Evolutionary conservation across 495 filamentous ascomycete genomes (phyloP).

Genomic region (Extremus antarcticus): DNA sequence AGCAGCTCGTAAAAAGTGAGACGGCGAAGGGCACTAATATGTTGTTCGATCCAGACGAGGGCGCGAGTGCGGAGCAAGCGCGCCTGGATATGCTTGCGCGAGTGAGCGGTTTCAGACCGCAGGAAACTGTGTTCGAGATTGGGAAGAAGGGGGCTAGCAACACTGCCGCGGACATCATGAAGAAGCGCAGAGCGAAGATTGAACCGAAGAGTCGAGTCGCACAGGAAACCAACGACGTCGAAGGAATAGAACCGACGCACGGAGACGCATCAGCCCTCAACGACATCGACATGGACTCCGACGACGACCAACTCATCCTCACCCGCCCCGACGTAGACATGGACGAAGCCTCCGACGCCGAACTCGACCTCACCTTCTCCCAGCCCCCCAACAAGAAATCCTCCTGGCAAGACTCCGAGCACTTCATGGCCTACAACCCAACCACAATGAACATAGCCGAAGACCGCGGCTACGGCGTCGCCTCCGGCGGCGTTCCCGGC

Average conservation of each 20-base stretch:
- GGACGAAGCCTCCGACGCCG: conserved; percentile 57
- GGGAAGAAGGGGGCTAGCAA: conserved; percentile 55
- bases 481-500: conserved; percentile 65
- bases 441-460: conserved; percentile 64
- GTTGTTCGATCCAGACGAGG: conserved; percentile 60
- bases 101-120: conserved; percentile 74
- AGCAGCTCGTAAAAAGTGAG: conserved; percentile 56
- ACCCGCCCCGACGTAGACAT: conserved; percentile 37
- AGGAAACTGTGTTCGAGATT: conserved; percentile 91
- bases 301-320: conserved; percentile 26
- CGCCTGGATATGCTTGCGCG: conserved; percentile 74
- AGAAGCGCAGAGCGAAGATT: conserved; percentile 52
- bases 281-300: conserved; percentile 36
- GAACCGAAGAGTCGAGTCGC: conserved; percentile 32
- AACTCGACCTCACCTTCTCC: conserved; percentile 75
- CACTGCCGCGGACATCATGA: conserved; percentile 69
- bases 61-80: conserved; percentile 48
- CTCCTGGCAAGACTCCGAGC: conserved; percentile 68
- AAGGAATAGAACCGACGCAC: not conserved
- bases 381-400: conserved; percentile 34
- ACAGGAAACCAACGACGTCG: conserved; percentile 24
- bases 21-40: conserved; percentile 61
- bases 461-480: conserved; percentile 83
- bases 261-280: not conserved
- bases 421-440: conserved; percentile 93